phyloP scores from a whole-genome alignment of 1,284 basidiomycete genomes.

The Pseudozyma flocculosa region DNA sequence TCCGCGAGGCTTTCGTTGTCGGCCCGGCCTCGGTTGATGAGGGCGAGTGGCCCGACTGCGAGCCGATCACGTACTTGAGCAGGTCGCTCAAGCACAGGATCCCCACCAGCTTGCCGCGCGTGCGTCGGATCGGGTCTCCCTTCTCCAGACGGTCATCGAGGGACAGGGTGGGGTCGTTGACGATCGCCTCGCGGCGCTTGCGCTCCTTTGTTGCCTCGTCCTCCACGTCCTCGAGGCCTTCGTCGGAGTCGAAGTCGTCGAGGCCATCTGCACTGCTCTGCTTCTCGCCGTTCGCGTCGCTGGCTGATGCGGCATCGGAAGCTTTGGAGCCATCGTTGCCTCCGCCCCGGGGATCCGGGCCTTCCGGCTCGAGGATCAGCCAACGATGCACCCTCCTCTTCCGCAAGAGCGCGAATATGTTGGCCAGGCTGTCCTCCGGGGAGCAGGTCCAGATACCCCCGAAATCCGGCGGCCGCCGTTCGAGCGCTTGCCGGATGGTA shows the following conservation, averaged over 20 bases:
- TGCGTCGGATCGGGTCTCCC: constrained; percentile 28
- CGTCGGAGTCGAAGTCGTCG: constrained; percentile 25
- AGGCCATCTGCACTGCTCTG: constrained; percentile 1
- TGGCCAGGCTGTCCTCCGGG: constrained; percentile 87
- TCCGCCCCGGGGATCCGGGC: neutral
- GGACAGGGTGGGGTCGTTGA: constrained; percentile 5
- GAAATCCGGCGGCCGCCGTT: constrained; percentile 83
- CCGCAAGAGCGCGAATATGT: constrained; percentile 86
- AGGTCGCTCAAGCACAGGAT: constrained; percentile 54
- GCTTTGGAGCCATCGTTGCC: neutral
- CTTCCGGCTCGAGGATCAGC: constrained; percentile 44
- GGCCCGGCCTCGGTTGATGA: too few species aligned
- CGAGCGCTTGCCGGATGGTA: constrained; percentile 90
- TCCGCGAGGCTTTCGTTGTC: too few species aligned
- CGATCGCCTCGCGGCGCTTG: constrained; percentile 2
- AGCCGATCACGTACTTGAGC: constrained; percentile 51
- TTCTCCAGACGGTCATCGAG: constrained; percentile 31
- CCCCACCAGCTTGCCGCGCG: constrained; percentile 43
- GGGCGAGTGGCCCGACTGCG: neutral
- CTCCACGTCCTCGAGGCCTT: constrained; percentile 13
- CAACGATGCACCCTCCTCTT: constrained; percentile 89
- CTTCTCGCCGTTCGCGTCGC: neutral
- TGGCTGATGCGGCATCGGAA: constrained; percentile 5
- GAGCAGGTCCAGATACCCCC: constrained; percentile 94
- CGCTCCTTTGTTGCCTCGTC: constrained; percentile 10